These are phyloP conservation scores for Termitomyces sp. DNA, from an alignment of 768 basidiomycete species.

Conservation along the genomic window DNA sequence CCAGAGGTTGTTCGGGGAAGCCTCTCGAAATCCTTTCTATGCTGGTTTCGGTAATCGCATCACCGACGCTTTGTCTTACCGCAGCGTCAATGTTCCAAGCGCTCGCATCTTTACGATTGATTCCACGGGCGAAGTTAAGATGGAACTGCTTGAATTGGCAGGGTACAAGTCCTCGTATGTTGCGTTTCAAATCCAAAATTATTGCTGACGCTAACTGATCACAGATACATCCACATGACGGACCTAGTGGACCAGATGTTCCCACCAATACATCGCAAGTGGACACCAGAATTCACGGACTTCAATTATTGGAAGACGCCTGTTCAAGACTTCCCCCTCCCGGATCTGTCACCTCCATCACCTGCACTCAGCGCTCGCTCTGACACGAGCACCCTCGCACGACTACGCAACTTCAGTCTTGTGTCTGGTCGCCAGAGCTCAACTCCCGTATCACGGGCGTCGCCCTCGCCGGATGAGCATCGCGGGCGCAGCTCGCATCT, in stretches of 20 bases:
- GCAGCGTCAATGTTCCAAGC: slow-evolving; percentile 91
- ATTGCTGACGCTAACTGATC: slow-evolving; percentile 1
- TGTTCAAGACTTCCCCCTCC: slow-evolving; percentile 71
- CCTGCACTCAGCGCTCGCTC: slow-evolving; percentile 93
- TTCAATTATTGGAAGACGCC: slow-evolving; percentile 95
- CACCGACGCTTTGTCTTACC: slow-evolving; percentile 96
- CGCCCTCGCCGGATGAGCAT: slow-evolving; percentile 25
- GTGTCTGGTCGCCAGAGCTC: slow-evolving; percentile 39
- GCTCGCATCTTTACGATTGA: slow-evolving; percentile 97
- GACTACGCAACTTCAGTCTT: slow-evolving; percentile 76
- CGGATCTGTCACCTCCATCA: slow-evolving; percentile 81
- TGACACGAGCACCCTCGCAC: slow-evolving; percentile 71
- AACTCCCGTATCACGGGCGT: slow-evolving; percentile 19
- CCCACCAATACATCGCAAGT: slow-evolving; percentile 88
- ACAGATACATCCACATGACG: slow-evolving; percentile 96
- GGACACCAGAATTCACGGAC: slow-evolving; percentile 89
- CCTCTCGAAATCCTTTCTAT: slow-evolving; percentile 77
- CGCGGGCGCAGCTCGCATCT: slow-evolving; percentile 35
- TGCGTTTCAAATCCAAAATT: not conserved
- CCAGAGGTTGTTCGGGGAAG: slow-evolving; percentile 79
- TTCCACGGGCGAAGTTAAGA: slow-evolving; percentile 90
- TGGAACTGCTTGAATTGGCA: slow-evolving; percentile 92
- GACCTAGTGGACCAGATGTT: slow-evolving; percentile 99
- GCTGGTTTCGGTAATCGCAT: slow-evolving; percentile 98
- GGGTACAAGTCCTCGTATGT: slow-evolving; percentile 91